phyloP scores from a whole-genome alignment of 176 grass and related monocot species.

The Rhynchospora tenuis region DNA sequence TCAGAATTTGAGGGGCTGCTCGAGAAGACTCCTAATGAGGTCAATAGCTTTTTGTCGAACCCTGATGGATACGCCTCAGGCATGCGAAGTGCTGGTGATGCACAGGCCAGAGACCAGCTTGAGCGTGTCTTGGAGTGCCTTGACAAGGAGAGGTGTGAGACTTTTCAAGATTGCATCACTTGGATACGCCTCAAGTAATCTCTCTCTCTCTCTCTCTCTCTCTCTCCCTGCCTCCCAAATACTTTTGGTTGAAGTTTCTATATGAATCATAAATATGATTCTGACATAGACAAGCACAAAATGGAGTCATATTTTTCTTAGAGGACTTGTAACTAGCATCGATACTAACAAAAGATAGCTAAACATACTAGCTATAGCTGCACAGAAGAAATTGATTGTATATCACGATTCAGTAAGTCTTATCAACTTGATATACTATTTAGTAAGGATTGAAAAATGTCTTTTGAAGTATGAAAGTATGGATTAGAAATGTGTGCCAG shows the following conservation, averaged over 20 bases:
- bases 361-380: not conserved
- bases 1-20: conserved; percentile 62
- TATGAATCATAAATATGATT: too few species aligned
- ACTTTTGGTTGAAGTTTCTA: too few species aligned
- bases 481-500: not conserved
- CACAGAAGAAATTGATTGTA: not conserved
- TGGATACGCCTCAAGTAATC: conserved; percentile 63
- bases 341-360: not conserved
- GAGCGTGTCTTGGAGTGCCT: conserved; percentile 52
- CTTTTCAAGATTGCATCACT: conserved; percentile 64
- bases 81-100: conserved; percentile 58
- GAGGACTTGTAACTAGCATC: not conserved
- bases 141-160: conserved; percentile 40
- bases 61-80: conserved; percentile 38
- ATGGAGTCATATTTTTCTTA: not conserved
- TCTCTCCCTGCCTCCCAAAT: not conserved
- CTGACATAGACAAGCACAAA: not conserved
- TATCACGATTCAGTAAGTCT: not conserved
- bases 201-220: not conserved
- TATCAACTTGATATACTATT: not conserved
- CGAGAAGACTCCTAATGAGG: conserved; percentile 57
- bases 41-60: conserved; percentile 52
- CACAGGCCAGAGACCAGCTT: conserved; percentile 52
- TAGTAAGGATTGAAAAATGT: not conserved
- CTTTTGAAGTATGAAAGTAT: not conserved